Evolutionary conservation across 805 yeast genomes (phyloP), one percentile per base, ranked within the genome.

Genomic region (Diddensiella caesifluorescens): DNA sequence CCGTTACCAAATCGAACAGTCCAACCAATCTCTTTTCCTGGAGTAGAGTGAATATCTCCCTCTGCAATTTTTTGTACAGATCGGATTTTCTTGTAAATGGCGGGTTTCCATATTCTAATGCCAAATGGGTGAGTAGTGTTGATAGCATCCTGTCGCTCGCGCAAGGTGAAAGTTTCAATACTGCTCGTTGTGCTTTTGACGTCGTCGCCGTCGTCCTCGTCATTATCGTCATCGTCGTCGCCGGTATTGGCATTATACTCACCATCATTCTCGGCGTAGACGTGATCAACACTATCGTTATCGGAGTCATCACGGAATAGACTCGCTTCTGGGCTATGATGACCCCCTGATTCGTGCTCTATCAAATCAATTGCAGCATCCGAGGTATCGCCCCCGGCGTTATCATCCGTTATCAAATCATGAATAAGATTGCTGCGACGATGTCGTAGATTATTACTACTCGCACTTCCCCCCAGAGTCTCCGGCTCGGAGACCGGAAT

Each of bases 41-140:
- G 55, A 13, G 80, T 75, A 35, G 87, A 89, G 62, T 90, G 97
- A 51, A 92, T 86, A 69, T 92, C 98, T 48, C 83, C 83, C 46
- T 86, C 95, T 1, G 97, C 97, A 45, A 86, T 80, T 30, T 79
- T 72, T 52, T 92, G 92, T 23, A 92, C 97, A 3, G 96, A 85
- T 55, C 98, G 79, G 45, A 75, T 74, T 62, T 92, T 92, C 61
- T 92, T 92, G 65, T 92, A 92, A 42, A 92, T 68, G 2, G 97
- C 96, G 1, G 98, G 98, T 58, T 92, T 92, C 98, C 98, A 92
- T 54, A 92, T 86, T 61, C 95, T 82, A 35, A 92, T 90, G 72
- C 98, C 98, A 56, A 92, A 92, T 0, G 98, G 98, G 68, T 92
- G 98, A 3, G 97, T 88, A 39, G 84, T 80, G 59, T 92, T 92